Evolutionary conservation across 2,329 filamentous ascomycete species (phyloP).

Genomic region (Sarocladiaceae sp.): DNA sequence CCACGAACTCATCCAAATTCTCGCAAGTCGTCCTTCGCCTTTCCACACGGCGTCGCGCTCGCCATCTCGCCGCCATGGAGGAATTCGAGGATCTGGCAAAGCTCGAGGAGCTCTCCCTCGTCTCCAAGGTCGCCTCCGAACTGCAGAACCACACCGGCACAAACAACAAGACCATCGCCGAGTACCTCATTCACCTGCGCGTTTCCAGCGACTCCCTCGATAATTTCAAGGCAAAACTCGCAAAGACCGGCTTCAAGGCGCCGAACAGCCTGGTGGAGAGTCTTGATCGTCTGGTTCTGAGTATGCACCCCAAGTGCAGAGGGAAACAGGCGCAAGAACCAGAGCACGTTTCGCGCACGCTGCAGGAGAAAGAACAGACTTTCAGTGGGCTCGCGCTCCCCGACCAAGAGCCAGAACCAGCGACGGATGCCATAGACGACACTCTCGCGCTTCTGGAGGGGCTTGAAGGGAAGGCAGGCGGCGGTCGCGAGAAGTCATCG

Average conservation of each 20-base stretch:
- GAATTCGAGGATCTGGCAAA: conserved; percentile 68
- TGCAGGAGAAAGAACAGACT: conserved; percentile 73
- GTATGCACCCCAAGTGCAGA: conserved; percentile 87
- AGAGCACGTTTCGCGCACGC: conserved; percentile 35
- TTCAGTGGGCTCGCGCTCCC: conserved; percentile 87
- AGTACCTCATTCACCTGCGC: conserved; percentile 92
- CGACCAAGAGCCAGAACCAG: conserved; percentile 53
- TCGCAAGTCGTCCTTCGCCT: too few relatives aligned
- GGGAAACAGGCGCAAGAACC: conserved; percentile 30
- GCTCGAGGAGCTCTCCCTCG: conserved; percentile 87
- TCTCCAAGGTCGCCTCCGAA: conserved; percentile 90
- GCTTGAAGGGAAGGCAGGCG: conserved; percentile 58
- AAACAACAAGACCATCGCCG: conserved; percentile 88
- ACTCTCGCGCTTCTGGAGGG: conserved; percentile 88
- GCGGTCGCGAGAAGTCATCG: conserved; percentile 9
- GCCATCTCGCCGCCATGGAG: conserved; percentile 57
- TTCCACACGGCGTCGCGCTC: neutral
- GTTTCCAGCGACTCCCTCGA: conserved; percentile 68
- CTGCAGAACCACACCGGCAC: conserved; percentile 90
- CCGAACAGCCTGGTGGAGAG: conserved; percentile 83
- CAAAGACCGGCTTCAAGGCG: conserved; percentile 73
- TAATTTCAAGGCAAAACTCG: conserved; percentile 64
- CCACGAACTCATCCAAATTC: too few relatives aligned
- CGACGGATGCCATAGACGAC: conserved; percentile 73
- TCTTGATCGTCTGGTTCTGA: conserved; percentile 79